These are phyloP conservation scores for Chlorella sp. DNA, from an alignment of 139 green algal species.

Conservation along the genomic window DNA sequence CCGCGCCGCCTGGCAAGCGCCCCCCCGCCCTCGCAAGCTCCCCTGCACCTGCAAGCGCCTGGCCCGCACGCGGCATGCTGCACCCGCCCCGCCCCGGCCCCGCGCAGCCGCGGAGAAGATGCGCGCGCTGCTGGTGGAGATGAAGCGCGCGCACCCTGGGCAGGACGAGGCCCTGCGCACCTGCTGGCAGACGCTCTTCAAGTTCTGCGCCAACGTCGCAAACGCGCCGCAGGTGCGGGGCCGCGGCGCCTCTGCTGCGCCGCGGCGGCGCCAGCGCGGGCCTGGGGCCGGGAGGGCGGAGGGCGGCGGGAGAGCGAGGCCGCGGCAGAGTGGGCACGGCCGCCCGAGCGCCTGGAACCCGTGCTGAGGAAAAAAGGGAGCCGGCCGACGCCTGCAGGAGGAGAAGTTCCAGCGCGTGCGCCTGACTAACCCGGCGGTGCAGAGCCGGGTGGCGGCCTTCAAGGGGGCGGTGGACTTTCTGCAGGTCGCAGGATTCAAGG, in stretches of 20 bases:
- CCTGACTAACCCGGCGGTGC: constrained; percentile 84
- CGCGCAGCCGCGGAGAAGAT: constrained; percentile 58
- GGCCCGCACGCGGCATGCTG: background rate
- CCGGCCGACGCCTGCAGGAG: constrained; percentile 40
- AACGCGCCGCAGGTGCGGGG: no score
- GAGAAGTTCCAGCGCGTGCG: constrained; percentile 91
- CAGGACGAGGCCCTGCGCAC: constrained; percentile 72
- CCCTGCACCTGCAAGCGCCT: no score
- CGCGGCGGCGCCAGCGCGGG: no score
- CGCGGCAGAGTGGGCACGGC: no score
- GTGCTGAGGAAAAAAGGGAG: background rate
- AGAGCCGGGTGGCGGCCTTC: constrained; percentile 71
- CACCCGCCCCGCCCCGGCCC: background rate
- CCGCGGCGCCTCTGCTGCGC: no score
- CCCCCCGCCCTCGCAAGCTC: no score
- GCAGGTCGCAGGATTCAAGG: constrained; percentile 77
- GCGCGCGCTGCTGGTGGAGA: constrained; percentile 70
- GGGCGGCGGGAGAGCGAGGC: no score
- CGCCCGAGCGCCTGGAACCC: no score
- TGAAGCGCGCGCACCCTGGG: constrained; percentile 79
- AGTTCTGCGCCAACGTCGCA: constrained; percentile 88
- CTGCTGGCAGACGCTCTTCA: constrained; percentile 72
- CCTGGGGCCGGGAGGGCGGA: no score
- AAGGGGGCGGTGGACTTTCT: constrained; percentile 76
- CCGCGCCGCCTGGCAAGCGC: no score